Percentiles rank a stretch among this genome's conserved stretches.
Evolutionary conservation across 768 basidiomycete genomes (phyloP).

Genomic region (Boletus patriciae): DNA sequence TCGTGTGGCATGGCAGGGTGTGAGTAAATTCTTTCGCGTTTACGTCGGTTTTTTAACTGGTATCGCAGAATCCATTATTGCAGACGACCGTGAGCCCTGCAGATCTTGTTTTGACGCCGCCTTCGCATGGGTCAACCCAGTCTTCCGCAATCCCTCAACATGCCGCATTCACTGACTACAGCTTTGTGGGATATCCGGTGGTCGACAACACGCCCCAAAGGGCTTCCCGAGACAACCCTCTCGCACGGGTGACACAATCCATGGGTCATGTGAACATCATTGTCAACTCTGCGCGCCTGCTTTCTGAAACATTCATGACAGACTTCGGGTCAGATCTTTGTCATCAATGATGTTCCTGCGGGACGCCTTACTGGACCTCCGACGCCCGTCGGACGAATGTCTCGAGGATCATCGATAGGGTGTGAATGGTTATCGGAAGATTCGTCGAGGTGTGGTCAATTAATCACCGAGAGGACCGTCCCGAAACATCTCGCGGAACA

Average conservation of each 20-base stretch:
- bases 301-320: not conserved
- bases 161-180: not conserved
- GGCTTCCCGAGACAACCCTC: not conserved
- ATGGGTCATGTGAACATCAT: constrained; percentile 6
- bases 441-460: not conserved
- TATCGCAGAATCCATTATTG: not conserved
- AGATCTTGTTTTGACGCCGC: not conserved
- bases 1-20: constrained; percentile 2
- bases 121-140: not conserved
- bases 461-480: not conserved
- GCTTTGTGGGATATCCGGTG: not conserved
- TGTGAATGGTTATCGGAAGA: constrained; percentile 4
- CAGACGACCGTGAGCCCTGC: constrained; percentile 5
- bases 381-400: not conserved
- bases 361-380: not conserved
- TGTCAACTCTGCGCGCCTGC: not conserved
- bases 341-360: too few relatives aligned
- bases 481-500: constrained; percentile 16
- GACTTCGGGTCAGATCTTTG: not conserved
- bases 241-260: not conserved
- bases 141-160: too few relatives aligned
- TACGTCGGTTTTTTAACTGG: not conserved
- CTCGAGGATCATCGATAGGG: not conserved
- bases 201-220: not conserved
- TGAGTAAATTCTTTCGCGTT: constrained; percentile 1